Conservation (phyloP, 1,139 yeast genomes). For the Saccharomycopsis hybrid region DNA sequence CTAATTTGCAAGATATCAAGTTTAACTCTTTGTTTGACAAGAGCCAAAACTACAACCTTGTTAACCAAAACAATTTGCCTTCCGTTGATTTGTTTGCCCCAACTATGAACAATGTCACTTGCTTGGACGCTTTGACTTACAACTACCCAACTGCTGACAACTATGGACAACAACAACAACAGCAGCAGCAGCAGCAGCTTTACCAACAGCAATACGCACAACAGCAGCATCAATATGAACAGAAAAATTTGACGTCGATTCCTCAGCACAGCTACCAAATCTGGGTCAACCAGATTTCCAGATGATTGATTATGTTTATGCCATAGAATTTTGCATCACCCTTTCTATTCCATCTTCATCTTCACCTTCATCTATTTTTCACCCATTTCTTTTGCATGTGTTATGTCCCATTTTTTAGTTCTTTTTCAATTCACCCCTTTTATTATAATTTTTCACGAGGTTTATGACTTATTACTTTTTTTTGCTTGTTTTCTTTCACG, state of each 20-base stretch:
- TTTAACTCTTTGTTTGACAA: conserved; percentile 15
- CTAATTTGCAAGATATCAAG: conserved; percentile 9
- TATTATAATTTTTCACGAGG: not conserved
- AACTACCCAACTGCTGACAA: not conserved
- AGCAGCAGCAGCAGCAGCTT: not conserved
- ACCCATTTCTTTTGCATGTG: not conserved
- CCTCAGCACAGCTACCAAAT: conserved; percentile 19
- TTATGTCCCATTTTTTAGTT: not conserved
- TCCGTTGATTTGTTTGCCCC: not conserved
- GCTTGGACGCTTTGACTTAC: conserved; percentile 5
- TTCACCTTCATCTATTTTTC: conserved; percentile 1
- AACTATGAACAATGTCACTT: conserved; percentile 4
- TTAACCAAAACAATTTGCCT: not conserved
- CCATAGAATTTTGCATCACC: not conserved
- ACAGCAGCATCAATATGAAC: not conserved
- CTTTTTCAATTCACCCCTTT: not conserved
- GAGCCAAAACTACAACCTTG: not conserved
- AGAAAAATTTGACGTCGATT: conserved; percentile 11
- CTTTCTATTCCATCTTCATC: not conserved
- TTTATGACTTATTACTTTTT: not conserved
- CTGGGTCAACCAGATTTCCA: conserved; percentile 14
- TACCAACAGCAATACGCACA: not conserved
- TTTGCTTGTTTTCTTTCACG: not conserved
- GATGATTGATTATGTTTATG: not conserved
- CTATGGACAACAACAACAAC: not conserved